Conservation (phyloP, 2,329 filamentous ascomycete genomes). For the Harringtonia aguacate region DNA sequence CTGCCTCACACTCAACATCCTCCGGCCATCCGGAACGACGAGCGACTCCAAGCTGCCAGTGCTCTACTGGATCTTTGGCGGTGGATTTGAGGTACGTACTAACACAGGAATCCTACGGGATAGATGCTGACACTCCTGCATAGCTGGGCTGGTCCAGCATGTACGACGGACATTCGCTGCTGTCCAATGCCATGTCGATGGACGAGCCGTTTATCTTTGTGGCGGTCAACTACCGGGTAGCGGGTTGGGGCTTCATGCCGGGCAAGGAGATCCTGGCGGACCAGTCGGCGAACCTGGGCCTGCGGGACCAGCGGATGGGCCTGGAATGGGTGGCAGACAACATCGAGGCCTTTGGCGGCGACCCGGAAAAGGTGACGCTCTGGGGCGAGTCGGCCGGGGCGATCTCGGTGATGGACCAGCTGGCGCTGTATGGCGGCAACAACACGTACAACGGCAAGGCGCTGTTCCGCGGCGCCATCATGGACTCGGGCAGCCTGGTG, state of each 20-base stretch:
- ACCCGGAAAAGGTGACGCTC: conserved; percentile 68
- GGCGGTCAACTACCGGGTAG: conserved; percentile 66
- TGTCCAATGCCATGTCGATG: conserved; percentile 31
- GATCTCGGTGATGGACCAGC: conserved; percentile 68
- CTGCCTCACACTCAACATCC: conserved; percentile 50
- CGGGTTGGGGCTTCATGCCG: conserved; percentile 62
- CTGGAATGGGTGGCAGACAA: conserved; percentile 71
- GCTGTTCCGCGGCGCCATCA: conserved; percentile 67
- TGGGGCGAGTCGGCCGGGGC: conserved; percentile 65
- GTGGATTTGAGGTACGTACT: conserved; percentile 40
- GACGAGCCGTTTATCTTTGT: conserved; percentile 63
- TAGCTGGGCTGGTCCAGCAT: conserved; percentile 34
- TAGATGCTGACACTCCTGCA: neutral
- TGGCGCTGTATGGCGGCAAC: conserved; percentile 56
- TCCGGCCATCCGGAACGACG: conserved; percentile 45
- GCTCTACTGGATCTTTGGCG: conserved; percentile 61
- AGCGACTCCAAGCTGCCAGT: conserved; percentile 50
- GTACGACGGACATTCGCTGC: conserved; percentile 40
- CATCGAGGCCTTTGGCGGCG: conserved; percentile 67
- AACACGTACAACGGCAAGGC: conserved; percentile 63
- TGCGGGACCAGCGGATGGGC: conserved; percentile 61
- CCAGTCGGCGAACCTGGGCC: conserved; percentile 58
- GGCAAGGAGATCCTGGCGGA: conserved; percentile 57
- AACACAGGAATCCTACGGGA: too few species aligned
- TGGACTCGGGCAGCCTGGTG: conserved; percentile 59